Evolutionary conservation across 495 filamentous ascomycete species (phyloP).

Genomic region (Daldinia decipiens): DNA sequence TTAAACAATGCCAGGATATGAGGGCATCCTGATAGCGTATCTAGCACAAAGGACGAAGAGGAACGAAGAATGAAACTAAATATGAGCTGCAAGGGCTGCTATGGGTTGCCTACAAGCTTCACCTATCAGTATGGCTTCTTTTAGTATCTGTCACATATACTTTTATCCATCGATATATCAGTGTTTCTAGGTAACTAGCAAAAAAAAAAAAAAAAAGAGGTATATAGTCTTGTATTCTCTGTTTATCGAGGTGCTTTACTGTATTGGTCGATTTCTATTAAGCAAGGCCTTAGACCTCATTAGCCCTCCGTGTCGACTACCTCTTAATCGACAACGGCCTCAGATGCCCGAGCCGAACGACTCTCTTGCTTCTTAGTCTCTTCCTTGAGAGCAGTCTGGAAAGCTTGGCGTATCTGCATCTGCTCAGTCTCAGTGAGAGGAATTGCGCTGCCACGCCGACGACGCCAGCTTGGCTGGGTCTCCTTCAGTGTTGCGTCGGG

Average conservation of each 20-base stretch:
- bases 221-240: neutral
- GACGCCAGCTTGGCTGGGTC: slow-evolving; percentile 66
- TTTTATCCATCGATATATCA: neutral
- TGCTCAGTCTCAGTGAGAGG: slow-evolving; percentile 59
- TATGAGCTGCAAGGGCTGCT: neutral
- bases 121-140: neutral
- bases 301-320: neutral
- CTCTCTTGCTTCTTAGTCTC: slow-evolving; percentile 24
- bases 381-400: slow-evolving; percentile 44
- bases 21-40: neutral
- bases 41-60: neutral
- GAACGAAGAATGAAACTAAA: neutral
- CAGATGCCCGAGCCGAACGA: neutral
- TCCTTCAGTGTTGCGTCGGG: slow-evolving; percentile 69
- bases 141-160: neutral
- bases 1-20: neutral
- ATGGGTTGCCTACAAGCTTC: neutral
- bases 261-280: neutral
- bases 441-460: slow-evolving; percentile 59
- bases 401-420: slow-evolving; percentile 50
- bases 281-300: neutral
- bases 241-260: neutral
- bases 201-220: neutral
- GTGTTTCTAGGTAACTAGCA: too few relatives aligned
- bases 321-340: slow-evolving; percentile 18